Percentiles rank a stretch among this genome's conserved stretches.
These are phyloP conservation scores for Mycena epipterygia DNA, from an alignment of 768 basidiomycete species.

Conservation along the genomic window DNA sequence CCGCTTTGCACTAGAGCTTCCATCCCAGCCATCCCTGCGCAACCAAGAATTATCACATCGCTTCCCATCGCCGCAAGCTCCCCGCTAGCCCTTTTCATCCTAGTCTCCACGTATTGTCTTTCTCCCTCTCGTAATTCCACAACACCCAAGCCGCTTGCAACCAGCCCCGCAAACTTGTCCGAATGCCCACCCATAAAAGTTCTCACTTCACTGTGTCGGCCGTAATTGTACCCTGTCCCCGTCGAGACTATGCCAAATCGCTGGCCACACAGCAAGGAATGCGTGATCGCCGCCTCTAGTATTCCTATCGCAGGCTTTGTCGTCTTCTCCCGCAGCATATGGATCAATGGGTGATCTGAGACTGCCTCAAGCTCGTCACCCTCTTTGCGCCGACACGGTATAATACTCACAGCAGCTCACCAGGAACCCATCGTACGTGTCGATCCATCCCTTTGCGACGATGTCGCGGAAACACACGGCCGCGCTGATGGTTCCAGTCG, in stretches of 20 bases:
- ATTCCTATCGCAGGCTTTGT: conserved; percentile 52
- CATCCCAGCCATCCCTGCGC: conserved; percentile 57
- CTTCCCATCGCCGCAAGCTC: conserved; percentile 48
- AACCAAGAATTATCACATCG: conserved; percentile 55
- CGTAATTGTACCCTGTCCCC: conserved; percentile 50
- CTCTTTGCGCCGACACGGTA: neutral
- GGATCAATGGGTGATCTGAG: conserved; percentile 53
- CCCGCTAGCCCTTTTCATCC: conserved; percentile 46
- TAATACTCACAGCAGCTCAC: conserved; percentile 53
- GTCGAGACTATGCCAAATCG: conserved; percentile 56
- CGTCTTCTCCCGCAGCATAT: conserved; percentile 49
- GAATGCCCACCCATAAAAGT: conserved; percentile 51
- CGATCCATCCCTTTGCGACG: conserved; percentile 39
- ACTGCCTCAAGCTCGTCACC: conserved; percentile 36
- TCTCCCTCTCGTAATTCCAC: conserved; percentile 51
- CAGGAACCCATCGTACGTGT: conserved; percentile 51
- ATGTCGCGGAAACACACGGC: conserved; percentile 49
- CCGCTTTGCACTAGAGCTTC: conserved; percentile 47
- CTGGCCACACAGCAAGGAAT: conserved; percentile 48
- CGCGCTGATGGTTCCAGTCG: conserved; percentile 47
- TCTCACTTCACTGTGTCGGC: conserved; percentile 49
- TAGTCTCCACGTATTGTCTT: conserved; percentile 42
- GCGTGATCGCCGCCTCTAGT: conserved; percentile 51
- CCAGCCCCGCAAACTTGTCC: conserved; percentile 51
- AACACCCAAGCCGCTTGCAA: conserved; percentile 49